phyloP scores from a whole-genome alignment of 352 stramenopile species.

The Blastocystis hominis region DNA sequence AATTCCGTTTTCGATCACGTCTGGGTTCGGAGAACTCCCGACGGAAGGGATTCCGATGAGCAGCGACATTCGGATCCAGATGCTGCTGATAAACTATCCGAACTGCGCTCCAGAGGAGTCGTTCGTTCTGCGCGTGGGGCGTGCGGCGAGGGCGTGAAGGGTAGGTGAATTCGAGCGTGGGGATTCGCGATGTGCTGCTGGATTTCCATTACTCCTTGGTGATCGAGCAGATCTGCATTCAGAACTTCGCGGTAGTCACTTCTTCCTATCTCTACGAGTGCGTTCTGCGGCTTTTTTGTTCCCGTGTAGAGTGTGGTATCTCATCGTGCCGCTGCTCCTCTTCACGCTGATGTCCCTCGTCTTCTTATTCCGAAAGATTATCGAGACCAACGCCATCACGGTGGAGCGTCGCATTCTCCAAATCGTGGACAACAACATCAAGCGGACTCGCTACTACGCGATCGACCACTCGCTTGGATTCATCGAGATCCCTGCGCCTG shows the following conservation, averaged over 20 bases:
- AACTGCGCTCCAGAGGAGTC: neutral
- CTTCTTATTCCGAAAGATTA: neutral
- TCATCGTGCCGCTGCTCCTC: neutral
- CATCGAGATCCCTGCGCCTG: neutral
- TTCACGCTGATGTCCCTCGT: neutral
- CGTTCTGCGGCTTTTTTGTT: neutral
- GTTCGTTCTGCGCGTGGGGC: neutral
- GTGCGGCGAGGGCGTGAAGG: neutral
- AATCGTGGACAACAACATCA: neutral
- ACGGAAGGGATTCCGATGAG: neutral
- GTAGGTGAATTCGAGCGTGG: constrained; percentile 18
- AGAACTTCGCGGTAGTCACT: constrained; percentile 26
- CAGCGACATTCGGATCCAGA: neutral
- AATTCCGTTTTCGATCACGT: neutral
- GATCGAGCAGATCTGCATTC: constrained; percentile 46
- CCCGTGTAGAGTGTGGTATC: neutral
- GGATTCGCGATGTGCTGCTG: neutral
- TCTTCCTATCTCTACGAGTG: constrained; percentile 37
- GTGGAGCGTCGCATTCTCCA: neutral
- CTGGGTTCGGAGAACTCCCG: constrained; percentile 12
- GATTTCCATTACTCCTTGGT: neutral
- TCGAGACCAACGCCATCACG: neutral
- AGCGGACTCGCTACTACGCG: neutral
- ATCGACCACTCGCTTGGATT: neutral
- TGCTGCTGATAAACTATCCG: constrained; percentile 41